Percentiles rank a stretch among this genome's conserved stretches.
These are phyloP conservation scores for Drechslera avenae DNA, from an alignment of 2,329 filamentous ascomycete species.

Conservation along the genomic window DNA sequence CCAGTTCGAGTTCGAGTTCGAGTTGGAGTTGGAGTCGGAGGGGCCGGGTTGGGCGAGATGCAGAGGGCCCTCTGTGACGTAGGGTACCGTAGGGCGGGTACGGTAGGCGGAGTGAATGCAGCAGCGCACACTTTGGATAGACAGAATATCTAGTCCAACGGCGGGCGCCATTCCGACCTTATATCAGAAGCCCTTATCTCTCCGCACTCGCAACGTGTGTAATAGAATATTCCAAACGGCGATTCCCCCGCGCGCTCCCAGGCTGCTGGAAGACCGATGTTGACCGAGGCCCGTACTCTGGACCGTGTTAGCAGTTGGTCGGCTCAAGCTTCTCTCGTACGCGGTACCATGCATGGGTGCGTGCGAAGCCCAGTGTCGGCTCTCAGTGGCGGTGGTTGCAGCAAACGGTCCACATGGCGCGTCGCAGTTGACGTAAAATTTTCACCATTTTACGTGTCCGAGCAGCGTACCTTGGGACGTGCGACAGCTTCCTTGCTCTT, in stretches of 20 bases:
- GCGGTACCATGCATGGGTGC: slow-evolving; percentile 11
- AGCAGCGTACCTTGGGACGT: slow-evolving; percentile 24
- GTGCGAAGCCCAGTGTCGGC: slow-evolving; percentile 1
- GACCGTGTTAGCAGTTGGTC: slow-evolving; percentile 5
- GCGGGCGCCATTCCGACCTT: slow-evolving; percentile 6
- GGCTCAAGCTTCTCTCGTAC: not conserved
- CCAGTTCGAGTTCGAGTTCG: slow-evolving; percentile 10
- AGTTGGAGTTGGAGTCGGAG: no score
- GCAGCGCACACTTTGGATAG: slow-evolving; percentile 1
- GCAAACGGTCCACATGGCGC: slow-evolving; percentile 37
- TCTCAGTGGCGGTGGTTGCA: slow-evolving; percentile 14
- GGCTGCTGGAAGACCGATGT: slow-evolving; percentile 16
- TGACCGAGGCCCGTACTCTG: slow-evolving; percentile 15
- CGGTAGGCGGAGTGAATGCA: not conserved
- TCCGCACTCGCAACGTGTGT: slow-evolving; percentile 18
- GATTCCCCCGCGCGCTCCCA: slow-evolving; percentile 18
- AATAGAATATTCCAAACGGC: slow-evolving; percentile 26
- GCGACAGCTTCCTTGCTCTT: slow-evolving; percentile 5
- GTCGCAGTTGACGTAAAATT: slow-evolving; percentile 39
- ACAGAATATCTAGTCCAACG: not conserved
- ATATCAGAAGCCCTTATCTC: slow-evolving; percentile 26
- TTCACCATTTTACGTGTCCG: slow-evolving; percentile 28
- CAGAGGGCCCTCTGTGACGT: slow-evolving; percentile 7
- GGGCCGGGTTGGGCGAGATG: not conserved
- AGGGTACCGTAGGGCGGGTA: slow-evolving; percentile 3